Evolutionary conservation across 2,329 filamentous ascomycete species (phyloP), one percentile per base, ranked within the genome.

Genomic region (Blastomyces emzantsi): DNA sequence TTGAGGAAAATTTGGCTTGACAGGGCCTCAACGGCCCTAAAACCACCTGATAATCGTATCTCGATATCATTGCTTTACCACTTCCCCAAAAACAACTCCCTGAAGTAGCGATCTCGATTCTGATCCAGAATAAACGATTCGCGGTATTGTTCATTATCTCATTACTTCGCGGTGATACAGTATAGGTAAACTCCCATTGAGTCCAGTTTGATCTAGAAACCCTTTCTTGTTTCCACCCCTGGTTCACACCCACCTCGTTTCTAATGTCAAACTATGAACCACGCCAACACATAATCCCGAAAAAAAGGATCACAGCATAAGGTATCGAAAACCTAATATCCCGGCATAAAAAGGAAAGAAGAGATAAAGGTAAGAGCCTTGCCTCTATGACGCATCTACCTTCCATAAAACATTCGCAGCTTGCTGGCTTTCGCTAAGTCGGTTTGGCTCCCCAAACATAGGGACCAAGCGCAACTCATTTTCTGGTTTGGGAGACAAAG

Each of bases 341-440:
- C 30, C 52, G 6, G 11, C 52, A 15, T 17, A 55, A 36, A 30
- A 55, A 55, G 30, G 19, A 55, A 55, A 55, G 19, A 17, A 36
- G 8, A 55, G n/a, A 36, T 1, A 25, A 43, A 57, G n/a, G 30
- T 8, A 55, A 33, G 19, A 6, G 22, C 17, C 36, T 39, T 36
- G 30, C 30, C 33, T 17, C 28, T 33, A 33, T 33, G 30, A 22
- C 7, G n/a, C 33, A n/a, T 41, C 19, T 43, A 11, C 19, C 2
- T 41, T 25, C n/a, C 11, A 22, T 11, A 60, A 47, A 30, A 47
- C 8, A 49, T 9, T 47, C 57, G 36, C 33, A 25, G 57, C 57
- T 15, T 41, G 8, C 25, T 7, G 28, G 19, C 57, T 60, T 41
- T 60, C 41, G 25, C 57, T 60, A 8, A 60, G 57, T 60, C 57